A percentile compares a stretch with the other conserved stretches of the same genome.
Conservation (phyloP, 1,139 yeast species). For the Yamadazyma epiphylla region DNA sequence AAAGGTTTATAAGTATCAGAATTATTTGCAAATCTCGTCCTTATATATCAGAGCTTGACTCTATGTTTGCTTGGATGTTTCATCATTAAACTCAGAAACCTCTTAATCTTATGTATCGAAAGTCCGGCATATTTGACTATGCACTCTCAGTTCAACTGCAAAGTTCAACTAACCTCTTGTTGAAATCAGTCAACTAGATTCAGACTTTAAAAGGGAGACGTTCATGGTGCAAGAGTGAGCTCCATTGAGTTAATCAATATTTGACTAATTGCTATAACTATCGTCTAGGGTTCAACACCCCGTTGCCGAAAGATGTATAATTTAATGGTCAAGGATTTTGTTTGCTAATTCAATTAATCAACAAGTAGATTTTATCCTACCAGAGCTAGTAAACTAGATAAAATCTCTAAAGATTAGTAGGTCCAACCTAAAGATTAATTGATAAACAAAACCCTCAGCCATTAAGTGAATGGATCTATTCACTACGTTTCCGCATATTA, state of each 20-base stretch:
- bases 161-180: no score
- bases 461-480: conserved; percentile 28
- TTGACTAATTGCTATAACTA: conserved; percentile 72
- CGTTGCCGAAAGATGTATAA: conserved; percentile 49
- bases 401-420: background rate
- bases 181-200: conserved; percentile 5
- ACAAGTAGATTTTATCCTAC: no score
- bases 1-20: conserved; percentile 23
- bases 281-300: conserved; percentile 60
- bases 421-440: no score
- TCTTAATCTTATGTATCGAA: conserved; percentile 14
- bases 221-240: conserved; percentile 79
- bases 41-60: conserved; percentile 84
- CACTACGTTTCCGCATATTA: conserved; percentile 59
- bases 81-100: conserved; percentile 50
- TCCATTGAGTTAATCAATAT: conserved; percentile 73
- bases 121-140: conserved; percentile 75
- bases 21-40: conserved; percentile 44
- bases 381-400: conserved; percentile 12
- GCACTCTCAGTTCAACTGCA: conserved; percentile 32
- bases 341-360: no score
- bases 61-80: conserved; percentile 79
- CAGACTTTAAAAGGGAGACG: conserved; percentile 39
- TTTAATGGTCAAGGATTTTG: no score
- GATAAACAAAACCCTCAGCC: no score